A percentile compares a stretch with the other conserved stretches of the same genome.
Conservation (phyloP, 441 rosid species). For the Adansonia gregorii region DNA sequence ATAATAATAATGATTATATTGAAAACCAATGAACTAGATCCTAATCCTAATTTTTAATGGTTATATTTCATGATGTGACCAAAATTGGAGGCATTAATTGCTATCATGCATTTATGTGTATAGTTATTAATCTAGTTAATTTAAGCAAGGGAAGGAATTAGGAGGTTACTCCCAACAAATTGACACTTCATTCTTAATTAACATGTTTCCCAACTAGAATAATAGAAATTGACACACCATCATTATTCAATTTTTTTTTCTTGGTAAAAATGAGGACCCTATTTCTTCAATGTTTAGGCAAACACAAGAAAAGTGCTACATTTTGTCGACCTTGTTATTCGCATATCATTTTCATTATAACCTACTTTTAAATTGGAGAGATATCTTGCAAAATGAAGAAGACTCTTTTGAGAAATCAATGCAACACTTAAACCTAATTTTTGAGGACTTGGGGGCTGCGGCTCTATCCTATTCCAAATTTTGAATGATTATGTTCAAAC, state of each 20-base stretch:
- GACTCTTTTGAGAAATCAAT: neutral
- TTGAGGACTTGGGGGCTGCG: neutral
- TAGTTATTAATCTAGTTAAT: neutral
- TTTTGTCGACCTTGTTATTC: neutral
- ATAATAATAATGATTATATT: too few relatives aligned
- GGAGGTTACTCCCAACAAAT: neutral
- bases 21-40: too few relatives aligned
- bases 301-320: neutral
- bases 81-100: too few relatives aligned
- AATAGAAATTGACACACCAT: neutral
- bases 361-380: neutral
- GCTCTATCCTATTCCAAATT: neutral
- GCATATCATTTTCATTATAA: neutral
- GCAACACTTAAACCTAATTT: neutral
- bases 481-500: too few relatives aligned
- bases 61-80: too few relatives aligned
- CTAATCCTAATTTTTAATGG: too few relatives aligned
- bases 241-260: neutral
- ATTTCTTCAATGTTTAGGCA: neutral
- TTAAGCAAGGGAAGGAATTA: neutral
- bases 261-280: neutral
- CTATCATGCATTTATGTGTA: neutral
- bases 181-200: neutral
- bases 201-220: neutral
- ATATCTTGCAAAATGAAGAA: neutral